phyloP scores from a whole-genome alignment of 148 eudicot genomes.

The Vaccinium macrocarpon region DNA sequence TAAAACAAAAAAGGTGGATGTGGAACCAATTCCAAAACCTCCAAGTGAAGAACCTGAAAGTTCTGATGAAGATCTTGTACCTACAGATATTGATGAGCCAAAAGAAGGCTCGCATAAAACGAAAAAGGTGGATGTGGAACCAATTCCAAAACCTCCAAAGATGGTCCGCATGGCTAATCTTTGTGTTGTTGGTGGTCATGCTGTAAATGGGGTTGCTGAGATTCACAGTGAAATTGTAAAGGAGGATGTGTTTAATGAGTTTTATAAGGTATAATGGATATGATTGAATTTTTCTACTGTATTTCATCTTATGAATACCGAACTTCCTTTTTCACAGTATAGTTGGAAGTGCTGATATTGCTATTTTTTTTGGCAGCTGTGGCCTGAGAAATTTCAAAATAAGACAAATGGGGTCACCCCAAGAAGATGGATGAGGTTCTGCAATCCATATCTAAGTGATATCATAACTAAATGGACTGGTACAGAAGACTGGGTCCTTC shows the following conservation, averaged over 20 bases:
- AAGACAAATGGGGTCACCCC: constrained; percentile 98
- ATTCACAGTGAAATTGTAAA: constrained; percentile 96
- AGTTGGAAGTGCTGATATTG: constrained; percentile 3
- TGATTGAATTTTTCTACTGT: neutral
- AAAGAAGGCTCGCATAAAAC: constrained; percentile 21
- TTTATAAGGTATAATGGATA: constrained; percentile 55
- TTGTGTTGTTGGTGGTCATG: constrained; percentile 91
- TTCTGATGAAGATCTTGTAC: constrained; percentile 20
- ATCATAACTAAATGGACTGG: constrained; percentile 88
- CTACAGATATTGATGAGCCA: constrained; percentile 28
- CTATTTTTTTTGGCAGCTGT: constrained; percentile 44
- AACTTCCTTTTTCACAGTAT: neutral
- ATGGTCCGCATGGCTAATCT: constrained; percentile 97
- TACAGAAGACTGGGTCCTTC: constrained; percentile 78
- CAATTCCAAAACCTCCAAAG: constrained; percentile 60
- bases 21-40: constrained; percentile 51
- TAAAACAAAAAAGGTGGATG: constrained; percentile 28
- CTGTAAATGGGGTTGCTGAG: constrained; percentile 96
- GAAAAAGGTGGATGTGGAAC: constrained; percentile 40
- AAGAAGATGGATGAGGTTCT: constrained; percentile 90
- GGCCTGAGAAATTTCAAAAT: constrained; percentile 98
- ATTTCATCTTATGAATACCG: neutral
- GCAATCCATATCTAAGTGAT: constrained; percentile 79
- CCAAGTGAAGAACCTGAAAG: constrained; percentile 26
- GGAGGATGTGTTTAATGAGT: constrained; percentile 83